Conservation (phyloP, 2,329 filamentous ascomycete genomes). For the Calycina marina region DNA sequence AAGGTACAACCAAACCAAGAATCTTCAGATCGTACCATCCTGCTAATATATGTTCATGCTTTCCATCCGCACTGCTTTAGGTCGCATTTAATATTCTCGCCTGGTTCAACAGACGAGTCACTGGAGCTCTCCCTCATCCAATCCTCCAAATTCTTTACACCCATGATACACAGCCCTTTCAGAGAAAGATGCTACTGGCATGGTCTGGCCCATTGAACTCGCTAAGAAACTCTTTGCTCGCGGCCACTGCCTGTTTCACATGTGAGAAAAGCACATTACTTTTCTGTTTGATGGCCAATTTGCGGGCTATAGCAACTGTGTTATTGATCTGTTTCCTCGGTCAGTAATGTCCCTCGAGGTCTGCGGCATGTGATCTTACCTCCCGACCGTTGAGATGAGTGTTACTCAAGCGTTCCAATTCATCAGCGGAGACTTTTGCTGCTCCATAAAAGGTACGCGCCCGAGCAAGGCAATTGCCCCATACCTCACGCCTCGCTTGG, state of each 20-base stretch:
- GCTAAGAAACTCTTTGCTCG: conserved; percentile 1
- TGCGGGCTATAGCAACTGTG: conserved; percentile 1
- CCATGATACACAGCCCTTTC: no score
- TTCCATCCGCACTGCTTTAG: no score
- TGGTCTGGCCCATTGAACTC: conserved; percentile 1
- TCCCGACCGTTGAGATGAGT: neutral
- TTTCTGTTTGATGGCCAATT: neutral
- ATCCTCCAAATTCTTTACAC: no score
- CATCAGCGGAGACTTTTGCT: neutral
- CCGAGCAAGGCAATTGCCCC: neutral
- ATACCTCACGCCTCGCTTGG: conserved; percentile 4
- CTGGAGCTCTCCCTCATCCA: no score
- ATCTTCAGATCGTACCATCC: no score
- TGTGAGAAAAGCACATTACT: conserved; percentile 1
- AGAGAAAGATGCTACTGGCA: conserved; percentile 1
- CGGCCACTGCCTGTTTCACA: neutral
- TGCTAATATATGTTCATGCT: no score
- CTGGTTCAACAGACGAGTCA: no score
- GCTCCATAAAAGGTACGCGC: neutral
- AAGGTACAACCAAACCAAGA: no score
- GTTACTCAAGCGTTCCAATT: neutral
- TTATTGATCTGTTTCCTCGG: no score
- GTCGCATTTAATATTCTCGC: no score
- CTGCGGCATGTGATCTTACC: conserved; percentile 1
- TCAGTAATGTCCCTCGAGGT: no score